Conservation (phyloP, 2,329 filamentous ascomycete species). For the Amesomyces nigricolor region DNA sequence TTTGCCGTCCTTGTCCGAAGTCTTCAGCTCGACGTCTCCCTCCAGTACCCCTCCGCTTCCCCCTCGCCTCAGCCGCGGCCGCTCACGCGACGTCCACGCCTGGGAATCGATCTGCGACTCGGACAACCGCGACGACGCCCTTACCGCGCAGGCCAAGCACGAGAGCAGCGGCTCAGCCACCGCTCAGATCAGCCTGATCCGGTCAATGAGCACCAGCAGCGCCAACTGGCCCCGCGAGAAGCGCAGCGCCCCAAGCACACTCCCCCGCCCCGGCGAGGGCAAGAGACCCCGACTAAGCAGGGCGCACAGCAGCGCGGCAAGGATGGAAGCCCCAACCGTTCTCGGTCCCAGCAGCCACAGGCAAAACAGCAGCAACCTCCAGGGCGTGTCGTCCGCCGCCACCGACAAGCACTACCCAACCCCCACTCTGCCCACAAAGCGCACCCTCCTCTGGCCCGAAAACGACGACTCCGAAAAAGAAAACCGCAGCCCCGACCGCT, state of each 20-base stretch:
- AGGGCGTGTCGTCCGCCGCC: slow-evolving; percentile 19
- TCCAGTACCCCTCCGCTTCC: slow-evolving; percentile 34
- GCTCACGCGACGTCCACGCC: slow-evolving; percentile 79
- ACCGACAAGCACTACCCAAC: slow-evolving; percentile 33
- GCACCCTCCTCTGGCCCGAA: slow-evolving; percentile 36
- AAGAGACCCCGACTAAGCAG: slow-evolving; percentile 61
- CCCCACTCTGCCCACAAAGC: slow-evolving; percentile 30
- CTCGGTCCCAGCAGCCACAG: no score
- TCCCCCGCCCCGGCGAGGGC: slow-evolving; percentile 31
- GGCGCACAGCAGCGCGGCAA: slow-evolving; percentile 56
- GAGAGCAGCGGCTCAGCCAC: slow-evolving; percentile 73
- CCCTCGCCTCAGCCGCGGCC: slow-evolving; percentile 56
- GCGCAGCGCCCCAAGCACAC: slow-evolving; percentile 50
- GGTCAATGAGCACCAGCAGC: slow-evolving; percentile 56
- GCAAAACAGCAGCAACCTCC: slow-evolving; percentile 33
- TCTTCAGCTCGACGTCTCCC: slow-evolving; percentile 36
- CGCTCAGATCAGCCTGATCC: slow-evolving; percentile 73
- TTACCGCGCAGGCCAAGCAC: slow-evolving; percentile 75
- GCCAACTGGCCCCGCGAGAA: slow-evolving; percentile 48
- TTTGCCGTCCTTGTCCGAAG: slow-evolving; percentile 49
- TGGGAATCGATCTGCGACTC: slow-evolving; percentile 91
- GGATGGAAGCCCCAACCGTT: slow-evolving; percentile 51
- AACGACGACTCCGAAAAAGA: slow-evolving; percentile 87
- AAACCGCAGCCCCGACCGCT: slow-evolving; percentile 66
- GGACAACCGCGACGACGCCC: slow-evolving; percentile 65